A percentile compares a stretch with the other conserved stretches of the same genome.
phyloP scores from a whole-genome alignment of 208 protist species.

The Leishmania arabica region DNA sequence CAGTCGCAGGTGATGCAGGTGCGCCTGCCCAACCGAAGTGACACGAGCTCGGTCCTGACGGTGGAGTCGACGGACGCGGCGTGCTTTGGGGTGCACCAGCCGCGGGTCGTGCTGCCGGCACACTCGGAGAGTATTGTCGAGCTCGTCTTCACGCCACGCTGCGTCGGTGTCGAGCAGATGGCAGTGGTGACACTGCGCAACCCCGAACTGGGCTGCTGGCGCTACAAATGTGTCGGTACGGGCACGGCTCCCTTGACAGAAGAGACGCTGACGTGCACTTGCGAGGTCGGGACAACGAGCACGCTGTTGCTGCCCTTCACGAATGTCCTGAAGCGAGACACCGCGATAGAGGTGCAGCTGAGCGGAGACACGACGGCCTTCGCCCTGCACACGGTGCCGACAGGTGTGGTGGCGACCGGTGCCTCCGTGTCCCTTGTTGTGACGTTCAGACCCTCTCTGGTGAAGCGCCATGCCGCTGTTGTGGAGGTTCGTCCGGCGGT shows the following conservation, averaged over 20 bases:
- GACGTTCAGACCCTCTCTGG: slow-evolving; percentile 61
- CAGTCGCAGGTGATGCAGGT: slow-evolving; percentile 50
- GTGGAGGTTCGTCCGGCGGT: slow-evolving; percentile 59
- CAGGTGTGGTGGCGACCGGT: slow-evolving; percentile 41
- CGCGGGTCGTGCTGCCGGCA: slow-evolving; percentile 51
- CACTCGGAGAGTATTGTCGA: slow-evolving; percentile 54
- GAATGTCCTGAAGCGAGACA: slow-evolving; percentile 75
- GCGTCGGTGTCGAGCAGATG: slow-evolving; percentile 58
- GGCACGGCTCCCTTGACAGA: slow-evolving; percentile 59
- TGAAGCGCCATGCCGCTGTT: slow-evolving; percentile 58
- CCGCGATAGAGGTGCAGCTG: slow-evolving; percentile 38
- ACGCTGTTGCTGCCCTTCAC: slow-evolving; percentile 58
- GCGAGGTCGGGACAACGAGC: slow-evolving; percentile 47
- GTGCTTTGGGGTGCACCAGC: slow-evolving; percentile 62
- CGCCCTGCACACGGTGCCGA: slow-evolving; percentile 29
- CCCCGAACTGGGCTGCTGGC: slow-evolving; percentile 77
- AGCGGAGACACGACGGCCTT: slow-evolving; percentile 37
- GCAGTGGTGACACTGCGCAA: slow-evolving; percentile 63
- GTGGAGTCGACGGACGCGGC: slow-evolving; percentile 65
- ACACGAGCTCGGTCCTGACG: slow-evolving; percentile 45
- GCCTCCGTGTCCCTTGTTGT: slow-evolving; percentile 49
- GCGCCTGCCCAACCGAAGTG: slow-evolving; percentile 79
- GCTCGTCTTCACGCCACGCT: slow-evolving; percentile 82
- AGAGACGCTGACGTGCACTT: slow-evolving; percentile 46
- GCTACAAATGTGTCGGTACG: slow-evolving; percentile 70